These are phyloP conservation scores for Nicotiana rustica DNA, from an alignment of 305 asterid species.

Conservation along the genomic window DNA sequence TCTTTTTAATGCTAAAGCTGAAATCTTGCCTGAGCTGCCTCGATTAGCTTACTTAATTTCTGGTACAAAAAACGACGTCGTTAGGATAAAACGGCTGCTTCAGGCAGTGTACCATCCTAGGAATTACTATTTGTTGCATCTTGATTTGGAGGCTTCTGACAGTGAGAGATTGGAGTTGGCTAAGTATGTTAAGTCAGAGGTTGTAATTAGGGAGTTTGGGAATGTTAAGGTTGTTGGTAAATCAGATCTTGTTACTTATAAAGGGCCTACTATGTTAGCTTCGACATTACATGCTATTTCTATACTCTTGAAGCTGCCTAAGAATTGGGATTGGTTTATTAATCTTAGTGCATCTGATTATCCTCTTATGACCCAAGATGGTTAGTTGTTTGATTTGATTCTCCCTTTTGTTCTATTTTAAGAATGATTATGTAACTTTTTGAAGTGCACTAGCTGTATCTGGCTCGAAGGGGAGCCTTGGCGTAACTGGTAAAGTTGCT, in stretches of 20 bases:
- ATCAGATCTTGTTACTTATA: constrained; percentile 72
- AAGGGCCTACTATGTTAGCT: constrained; percentile 87
- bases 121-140: constrained; percentile 77
- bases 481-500: too few relatives aligned
- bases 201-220: constrained; percentile 53
- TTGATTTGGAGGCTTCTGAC: constrained; percentile 80
- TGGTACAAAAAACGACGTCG: constrained; percentile 66
- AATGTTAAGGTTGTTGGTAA: constrained; percentile 87
- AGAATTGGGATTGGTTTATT: constrained; percentile 91
- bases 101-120: constrained; percentile 87
- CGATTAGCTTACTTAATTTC: constrained; percentile 82
- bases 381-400: constrained; percentile 45
- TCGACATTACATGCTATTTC: constrained; percentile 78
- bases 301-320: constrained; percentile 66
- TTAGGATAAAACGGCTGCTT: constrained; percentile 69
- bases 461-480: too few relatives aligned
- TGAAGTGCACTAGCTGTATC: too few relatives aligned
- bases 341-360: constrained; percentile 89
- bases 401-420: too few relatives aligned
- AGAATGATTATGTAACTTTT: too few relatives aligned
- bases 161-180: constrained; percentile 76
- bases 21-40: constrained; percentile 60
- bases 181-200: constrained; percentile 62
- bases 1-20: constrained; percentile 34
- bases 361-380: constrained; percentile 95